Evolutionary conservation across 148 eudicot genomes (phyloP), one percentile per base, ranked within the genome.

Genomic region (Agrostemma githago): DNA sequence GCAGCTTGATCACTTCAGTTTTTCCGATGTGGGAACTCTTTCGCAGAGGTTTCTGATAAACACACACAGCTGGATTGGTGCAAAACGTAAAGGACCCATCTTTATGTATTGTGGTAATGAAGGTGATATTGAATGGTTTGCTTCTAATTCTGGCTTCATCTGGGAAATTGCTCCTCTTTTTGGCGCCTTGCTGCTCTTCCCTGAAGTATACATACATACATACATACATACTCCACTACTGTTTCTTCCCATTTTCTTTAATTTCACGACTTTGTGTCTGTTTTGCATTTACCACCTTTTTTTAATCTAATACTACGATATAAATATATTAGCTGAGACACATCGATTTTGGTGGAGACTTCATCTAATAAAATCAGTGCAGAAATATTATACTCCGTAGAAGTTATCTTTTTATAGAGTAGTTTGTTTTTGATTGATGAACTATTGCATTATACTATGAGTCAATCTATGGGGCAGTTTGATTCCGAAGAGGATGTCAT

Each of bases 61-160:
- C 74, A 70, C 77, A 19, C 86, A 93, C 0, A 79, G 82, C 60
- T 93, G 98, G 98, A 68, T 66, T 14, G 98, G 98, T 1, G 78
- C 96, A 0, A 37, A 51, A 7, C 80, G 74, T 1, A 51, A 20
- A 68, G 98, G 85, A 1, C 97, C 98, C 17, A 91, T 93, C 48
- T 93, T 93, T 77, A 68, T 93, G 77, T 93, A 93, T 73, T 90
- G 96, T 34, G 98, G 98, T 3, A 90, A 90, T 62, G 98, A 93
- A 72, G 98, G 98, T 6, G 87, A 90, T 40, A 93, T 93, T 41
- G 92, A 80, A 64, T 93, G 96, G 98, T 90, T 90, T 62, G 98
- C 98, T 43, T 73, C 75, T 34, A 90, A 91, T 74, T 85, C 96
- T 4, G 98, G 98, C 1, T 80, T 93, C 64, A 82, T 93, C 14